phyloP scores from a whole-genome alignment of 768 basidiomycete genomes.

The Amanita muscaria region DNA sequence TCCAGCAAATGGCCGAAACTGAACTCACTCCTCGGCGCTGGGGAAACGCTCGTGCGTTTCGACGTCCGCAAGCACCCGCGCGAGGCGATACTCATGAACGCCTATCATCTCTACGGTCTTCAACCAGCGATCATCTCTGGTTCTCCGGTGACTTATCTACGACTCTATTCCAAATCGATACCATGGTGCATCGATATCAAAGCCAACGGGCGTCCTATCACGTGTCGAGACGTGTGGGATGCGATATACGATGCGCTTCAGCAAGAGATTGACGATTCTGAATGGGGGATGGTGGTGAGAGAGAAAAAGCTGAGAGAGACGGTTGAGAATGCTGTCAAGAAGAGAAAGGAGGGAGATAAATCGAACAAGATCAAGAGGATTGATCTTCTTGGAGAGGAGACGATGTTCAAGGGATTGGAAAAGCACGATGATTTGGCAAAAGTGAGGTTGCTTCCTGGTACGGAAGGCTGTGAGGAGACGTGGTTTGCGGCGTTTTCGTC shows the following conservation, averaged over 20 bases:
- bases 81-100: constrained; percentile 32
- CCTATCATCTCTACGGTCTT: constrained; percentile 30
- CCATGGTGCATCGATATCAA: constrained; percentile 58
- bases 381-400: constrained; percentile 53
- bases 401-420: constrained; percentile 55
- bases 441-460: constrained; percentile 39
- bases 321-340: constrained; percentile 44
- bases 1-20: constrained; percentile 39
- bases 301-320: constrained; percentile 34
- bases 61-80: constrained; percentile 37
- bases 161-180: constrained; percentile 51
- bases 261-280: constrained; percentile 49
- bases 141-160: constrained; percentile 28
- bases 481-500: constrained; percentile 40
- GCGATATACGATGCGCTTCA: constrained; percentile 43
- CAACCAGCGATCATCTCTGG: constrained; percentile 29
- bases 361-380: constrained; percentile 40
- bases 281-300: constrained; percentile 49
- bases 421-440: constrained; percentile 49
- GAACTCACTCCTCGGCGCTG: constrained; percentile 44
- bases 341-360: constrained; percentile 30
- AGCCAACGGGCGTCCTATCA: constrained; percentile 26
- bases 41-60: constrained; percentile 40
- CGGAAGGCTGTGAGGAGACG: constrained; percentile 36
- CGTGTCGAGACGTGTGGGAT: constrained; percentile 49